Evolutionary conservation across 192 early-diverging fungal species (phyloP).

Genomic region (Gamsiella multidivaricata): DNA sequence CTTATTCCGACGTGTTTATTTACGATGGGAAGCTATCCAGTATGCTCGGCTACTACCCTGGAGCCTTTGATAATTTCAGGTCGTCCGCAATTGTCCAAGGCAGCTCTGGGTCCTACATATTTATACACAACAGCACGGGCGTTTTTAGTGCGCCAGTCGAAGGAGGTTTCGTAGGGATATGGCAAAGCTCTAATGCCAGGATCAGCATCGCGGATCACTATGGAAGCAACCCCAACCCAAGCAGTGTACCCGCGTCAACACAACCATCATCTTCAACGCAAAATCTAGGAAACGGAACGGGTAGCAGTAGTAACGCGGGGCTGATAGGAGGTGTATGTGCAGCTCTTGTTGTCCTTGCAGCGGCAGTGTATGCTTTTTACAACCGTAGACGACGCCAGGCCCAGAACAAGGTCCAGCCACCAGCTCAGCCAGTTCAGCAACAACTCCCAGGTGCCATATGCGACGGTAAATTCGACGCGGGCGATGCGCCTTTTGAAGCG

Average conservation of each 20-base stretch:
- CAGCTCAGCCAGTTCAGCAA: neutral
- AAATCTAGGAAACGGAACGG: too few relatives aligned
- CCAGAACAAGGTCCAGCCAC: neutral
- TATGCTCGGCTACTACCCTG: neutral
- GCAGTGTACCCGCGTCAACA: neutral
- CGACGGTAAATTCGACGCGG: too few relatives aligned
- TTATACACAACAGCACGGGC: conserved; percentile 2
- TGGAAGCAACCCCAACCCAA: neutral
- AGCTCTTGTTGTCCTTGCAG: neutral
- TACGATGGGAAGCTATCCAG: neutral
- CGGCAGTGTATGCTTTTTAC: neutral
- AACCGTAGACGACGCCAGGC: neutral
- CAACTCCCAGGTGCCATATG: too few relatives aligned
- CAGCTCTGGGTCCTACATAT: neutral
- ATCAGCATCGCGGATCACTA: conserved; percentile 1
- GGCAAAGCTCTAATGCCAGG: neutral
- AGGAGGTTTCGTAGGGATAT: neutral
- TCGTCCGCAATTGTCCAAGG: neutral
- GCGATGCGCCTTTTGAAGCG: neutral
- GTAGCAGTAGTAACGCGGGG: neutral
- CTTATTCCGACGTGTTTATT: neutral
- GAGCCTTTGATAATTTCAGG: neutral
- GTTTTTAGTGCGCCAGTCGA: neutral
- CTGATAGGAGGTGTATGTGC: neutral
- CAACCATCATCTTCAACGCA: neutral